Conservation (phyloP, 176 grass and related monocot species). For the Hordeum marinum region DNA sequence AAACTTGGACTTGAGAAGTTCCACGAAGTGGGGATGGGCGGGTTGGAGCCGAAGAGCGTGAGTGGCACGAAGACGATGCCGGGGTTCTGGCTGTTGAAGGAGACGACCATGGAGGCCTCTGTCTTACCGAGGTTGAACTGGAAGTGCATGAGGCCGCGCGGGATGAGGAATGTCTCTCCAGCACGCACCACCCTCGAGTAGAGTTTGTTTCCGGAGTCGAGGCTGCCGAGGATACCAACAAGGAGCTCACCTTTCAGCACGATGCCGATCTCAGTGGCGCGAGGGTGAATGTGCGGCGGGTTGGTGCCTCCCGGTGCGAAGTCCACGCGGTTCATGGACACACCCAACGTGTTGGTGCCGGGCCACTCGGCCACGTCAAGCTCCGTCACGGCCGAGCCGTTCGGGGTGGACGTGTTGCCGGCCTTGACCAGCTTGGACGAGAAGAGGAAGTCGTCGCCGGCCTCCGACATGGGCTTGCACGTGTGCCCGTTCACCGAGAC, state of each 20-base stretch:
- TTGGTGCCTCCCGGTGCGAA: constrained; percentile 49
- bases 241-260: constrained; percentile 37
- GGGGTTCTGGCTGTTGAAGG: constrained; percentile 66
- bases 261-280: constrained; percentile 41
- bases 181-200: constrained; percentile 40
- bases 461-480: constrained; percentile 17
- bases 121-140: constrained; percentile 48
- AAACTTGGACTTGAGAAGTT: constrained; percentile 60
- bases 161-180: constrained; percentile 53
- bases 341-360: constrained; percentile 59
- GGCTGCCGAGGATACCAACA: constrained; percentile 42
- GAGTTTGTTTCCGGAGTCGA: constrained; percentile 27
- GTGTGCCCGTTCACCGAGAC: constrained; percentile 42
- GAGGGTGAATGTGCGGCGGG: constrained; percentile 62
- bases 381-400: constrained; percentile 37
- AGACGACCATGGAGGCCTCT: constrained; percentile 31
- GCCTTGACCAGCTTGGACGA: neutral
- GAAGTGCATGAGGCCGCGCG: constrained; percentile 59
- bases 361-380: constrained; percentile 44
- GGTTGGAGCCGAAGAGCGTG: constrained; percentile 48
- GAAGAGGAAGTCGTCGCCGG: constrained; percentile 46
- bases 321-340: constrained; percentile 84
- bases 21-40: constrained; percentile 40
- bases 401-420: constrained; percentile 35
- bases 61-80: constrained; percentile 37